A percentile compares a stretch with the other conserved stretches of the same genome.
Evolutionary conservation across 768 basidiomycete species (phyloP).

Genomic region (Leccinum imitatum): DNA sequence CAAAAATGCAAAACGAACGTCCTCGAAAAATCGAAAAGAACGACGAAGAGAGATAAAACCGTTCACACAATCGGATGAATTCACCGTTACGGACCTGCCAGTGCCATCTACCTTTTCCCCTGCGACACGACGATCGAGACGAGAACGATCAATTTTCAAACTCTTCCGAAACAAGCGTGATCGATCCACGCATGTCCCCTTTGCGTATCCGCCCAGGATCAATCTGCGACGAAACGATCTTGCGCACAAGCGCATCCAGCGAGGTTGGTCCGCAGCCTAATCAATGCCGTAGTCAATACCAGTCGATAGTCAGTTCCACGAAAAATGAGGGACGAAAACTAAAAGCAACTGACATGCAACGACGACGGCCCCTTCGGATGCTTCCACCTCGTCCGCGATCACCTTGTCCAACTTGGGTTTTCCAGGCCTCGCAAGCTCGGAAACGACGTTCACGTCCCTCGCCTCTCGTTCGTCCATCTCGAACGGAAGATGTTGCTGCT

Average conservation of each 20-base stretch:
- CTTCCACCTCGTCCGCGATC: constrained; percentile 61
- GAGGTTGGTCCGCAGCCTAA: constrained; percentile 73
- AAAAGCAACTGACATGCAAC: constrained; percentile 59
- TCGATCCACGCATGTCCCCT: constrained; percentile 58
- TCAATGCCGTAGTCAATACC: too few species aligned
- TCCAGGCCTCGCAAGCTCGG: constrained; percentile 64
- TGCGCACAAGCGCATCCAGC: constrained; percentile 66
- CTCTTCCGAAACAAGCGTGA: constrained; percentile 66
- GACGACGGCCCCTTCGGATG: constrained; percentile 52
- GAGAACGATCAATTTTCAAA: constrained; percentile 50
- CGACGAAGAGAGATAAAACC: neutral
- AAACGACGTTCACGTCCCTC: constrained; percentile 54
- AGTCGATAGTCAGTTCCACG: too few species aligned
- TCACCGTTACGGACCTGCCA: too few species aligned
- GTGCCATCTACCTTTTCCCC: too few species aligned
- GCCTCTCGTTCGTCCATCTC: constrained; percentile 59
- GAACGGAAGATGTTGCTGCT: constrained; percentile 26
- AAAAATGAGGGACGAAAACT: too few species aligned
- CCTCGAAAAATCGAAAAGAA: neutral
- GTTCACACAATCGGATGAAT: constrained; percentile 12
- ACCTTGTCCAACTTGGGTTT: constrained; percentile 64
- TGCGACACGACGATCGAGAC: too few species aligned
- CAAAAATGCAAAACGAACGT: constrained; percentile 9
- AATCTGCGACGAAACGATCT: constrained; percentile 60
- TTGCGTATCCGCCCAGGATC: constrained; percentile 49